A percentile compares a stretch with the other conserved stretches of the same genome.
These are phyloP conservation scores for Lactarius vividus DNA, from an alignment of 768 basidiomycete species.

Conservation along the genomic window DNA sequence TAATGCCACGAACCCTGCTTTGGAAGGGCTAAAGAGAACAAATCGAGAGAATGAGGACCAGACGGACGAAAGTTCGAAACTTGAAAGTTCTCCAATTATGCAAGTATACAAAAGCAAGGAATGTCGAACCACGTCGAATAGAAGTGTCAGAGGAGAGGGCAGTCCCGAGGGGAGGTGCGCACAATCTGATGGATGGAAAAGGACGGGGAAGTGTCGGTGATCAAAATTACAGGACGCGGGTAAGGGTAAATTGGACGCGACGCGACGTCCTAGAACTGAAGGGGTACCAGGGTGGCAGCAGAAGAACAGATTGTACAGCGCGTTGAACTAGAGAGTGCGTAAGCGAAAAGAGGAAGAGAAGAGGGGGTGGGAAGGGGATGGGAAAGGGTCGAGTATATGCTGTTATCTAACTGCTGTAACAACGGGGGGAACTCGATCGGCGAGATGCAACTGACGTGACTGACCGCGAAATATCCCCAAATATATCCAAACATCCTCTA, in stretches of 20 bases:
- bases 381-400: constrained; percentile 12
- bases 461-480: constrained; percentile 20
- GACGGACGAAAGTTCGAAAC: neutral
- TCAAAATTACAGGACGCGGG: constrained; percentile 8
- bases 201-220: neutral
- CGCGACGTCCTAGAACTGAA: neutral
- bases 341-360: neutral
- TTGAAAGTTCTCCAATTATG: neutral
- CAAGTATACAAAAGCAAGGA: constrained; percentile 19
- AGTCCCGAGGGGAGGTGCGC: neutral
- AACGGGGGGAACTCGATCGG: neutral
- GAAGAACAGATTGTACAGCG: constrained; percentile 16
- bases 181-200: neutral
- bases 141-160: neutral
- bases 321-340: constrained; percentile 5
- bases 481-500: constrained; percentile 18
- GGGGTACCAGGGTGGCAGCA: neutral
- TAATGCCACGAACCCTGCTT: constrained; percentile 11
- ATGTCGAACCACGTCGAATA: constrained; percentile 4
- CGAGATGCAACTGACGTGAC: constrained; percentile 10
- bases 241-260: neutral
- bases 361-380: neutral
- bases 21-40: neutral
- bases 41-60: constrained; percentile 4
- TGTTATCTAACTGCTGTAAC: constrained; percentile 14